Conservation (phyloP, 495 filamentous ascomycete genomes). For the Pyrenula aspistea region DNA sequence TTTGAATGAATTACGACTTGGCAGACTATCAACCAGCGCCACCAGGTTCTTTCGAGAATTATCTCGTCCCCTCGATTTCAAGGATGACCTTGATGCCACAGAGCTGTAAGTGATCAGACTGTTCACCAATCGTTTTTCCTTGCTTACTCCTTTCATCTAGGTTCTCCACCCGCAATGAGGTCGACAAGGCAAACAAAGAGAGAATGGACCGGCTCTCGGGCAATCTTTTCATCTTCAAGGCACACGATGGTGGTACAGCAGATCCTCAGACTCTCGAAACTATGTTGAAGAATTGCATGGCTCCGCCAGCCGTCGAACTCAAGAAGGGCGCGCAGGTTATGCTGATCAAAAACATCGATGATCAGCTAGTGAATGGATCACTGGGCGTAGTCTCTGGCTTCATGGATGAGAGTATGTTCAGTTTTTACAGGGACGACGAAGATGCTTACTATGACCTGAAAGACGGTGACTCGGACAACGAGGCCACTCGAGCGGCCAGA, state of each 20-base stretch:
- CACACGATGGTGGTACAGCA: constrained; percentile 64
- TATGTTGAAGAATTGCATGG: constrained; percentile 84
- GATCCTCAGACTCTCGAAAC: constrained; percentile 60
- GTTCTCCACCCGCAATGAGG: constrained; percentile 83
- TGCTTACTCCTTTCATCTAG: constrained; percentile 33
- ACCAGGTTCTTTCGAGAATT: constrained; percentile 60
- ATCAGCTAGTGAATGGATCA: constrained; percentile 84
- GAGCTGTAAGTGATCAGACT: constrained; percentile 50
- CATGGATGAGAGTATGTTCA: constrained; percentile 74
- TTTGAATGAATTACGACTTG: constrained; percentile 95
- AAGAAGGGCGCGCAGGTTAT: constrained; percentile 95
- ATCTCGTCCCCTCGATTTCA: constrained; percentile 53
- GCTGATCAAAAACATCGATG: constrained; percentile 99
- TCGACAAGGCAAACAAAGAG: constrained; percentile 69
- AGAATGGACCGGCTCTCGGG: constrained; percentile 64
- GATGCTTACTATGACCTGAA: constrained; percentile 16
- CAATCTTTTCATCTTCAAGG: constrained; percentile 51
- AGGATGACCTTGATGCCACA: constrained; percentile 75
- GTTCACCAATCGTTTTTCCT: constrained; percentile 20
- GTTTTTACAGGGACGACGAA: constrained; percentile 44
- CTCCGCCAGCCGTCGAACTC: constrained; percentile 59
- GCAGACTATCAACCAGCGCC: constrained; percentile 58
- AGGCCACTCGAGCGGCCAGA: constrained; percentile 28
- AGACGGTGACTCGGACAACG: constrained; percentile 26
- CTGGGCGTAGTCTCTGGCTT: constrained; percentile 77